Percentiles rank a stretch among this genome's conserved stretches.
phyloP scores from a whole-genome alignment of 1,284 basidiomycete genomes.

The Ganoderma meredithae region DNA sequence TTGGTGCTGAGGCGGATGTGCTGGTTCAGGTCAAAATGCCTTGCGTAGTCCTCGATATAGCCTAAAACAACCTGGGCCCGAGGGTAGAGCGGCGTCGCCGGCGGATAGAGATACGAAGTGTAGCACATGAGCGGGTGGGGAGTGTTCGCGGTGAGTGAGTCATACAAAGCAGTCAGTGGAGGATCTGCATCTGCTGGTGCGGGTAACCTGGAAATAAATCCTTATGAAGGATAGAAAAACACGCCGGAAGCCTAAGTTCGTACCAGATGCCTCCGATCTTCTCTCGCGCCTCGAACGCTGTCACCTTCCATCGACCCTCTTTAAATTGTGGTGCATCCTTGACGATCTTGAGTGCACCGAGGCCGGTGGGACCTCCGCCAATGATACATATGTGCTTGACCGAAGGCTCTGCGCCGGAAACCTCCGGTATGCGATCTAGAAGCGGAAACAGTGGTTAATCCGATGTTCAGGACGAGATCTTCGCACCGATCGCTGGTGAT shows the following conservation, averaged over 20 bases:
- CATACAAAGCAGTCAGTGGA: conserved; percentile 75
- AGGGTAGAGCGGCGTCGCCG: conserved; percentile 74
- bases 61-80: conserved; percentile 58
- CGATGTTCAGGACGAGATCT: neutral
- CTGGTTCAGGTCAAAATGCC: conserved; percentile 59
- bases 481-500: neutral
- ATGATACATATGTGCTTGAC: conserved; percentile 63
- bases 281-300: conserved; percentile 67
- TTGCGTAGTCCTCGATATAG: conserved; percentile 69
- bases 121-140: conserved; percentile 80
- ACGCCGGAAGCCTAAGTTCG: conserved; percentile 24
- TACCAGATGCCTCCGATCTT: conserved; percentile 80
- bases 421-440: neutral
- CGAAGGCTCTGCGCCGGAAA: neutral
- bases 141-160: conserved; percentile 78
- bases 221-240: neutral
- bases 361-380: conserved; percentile 72
- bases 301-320: conserved; percentile 61
- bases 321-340: conserved; percentile 64
- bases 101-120: conserved; percentile 67
- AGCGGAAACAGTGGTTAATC: neutral
- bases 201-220: conserved; percentile 54
- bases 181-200: conserved; percentile 56
- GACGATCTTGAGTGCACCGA: conserved; percentile 70
- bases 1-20: conserved; percentile 62